These are phyloP conservation scores for Arthrobotrys megalospora DNA, from an alignment of 2,329 filamentous ascomycete genomes.

Conservation along the genomic window DNA sequence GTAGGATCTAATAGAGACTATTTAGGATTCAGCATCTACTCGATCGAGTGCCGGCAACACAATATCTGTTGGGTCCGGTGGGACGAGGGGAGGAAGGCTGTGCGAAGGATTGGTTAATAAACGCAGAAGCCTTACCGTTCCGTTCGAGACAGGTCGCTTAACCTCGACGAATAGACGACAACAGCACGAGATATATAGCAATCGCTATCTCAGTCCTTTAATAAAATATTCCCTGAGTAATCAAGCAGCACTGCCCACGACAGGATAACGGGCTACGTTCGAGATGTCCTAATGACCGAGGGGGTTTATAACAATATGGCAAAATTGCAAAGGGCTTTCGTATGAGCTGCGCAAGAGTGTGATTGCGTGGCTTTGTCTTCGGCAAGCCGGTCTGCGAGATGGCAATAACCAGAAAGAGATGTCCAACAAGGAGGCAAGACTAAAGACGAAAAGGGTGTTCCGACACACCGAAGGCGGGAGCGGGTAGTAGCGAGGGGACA, in stretches of 20 bases:
- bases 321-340: constrained; percentile 35
- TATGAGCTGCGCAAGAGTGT: constrained; percentile 32
- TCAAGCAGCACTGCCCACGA: constrained; percentile 44
- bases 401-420: constrained; percentile 17
- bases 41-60: constrained; percentile 37
- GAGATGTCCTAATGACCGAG: constrained; percentile 7
- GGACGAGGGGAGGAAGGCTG: constrained; percentile 46
- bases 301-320: constrained; percentile 10
- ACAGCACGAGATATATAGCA: constrained; percentile 26
- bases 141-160: constrained; percentile 55
- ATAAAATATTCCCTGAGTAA: constrained; percentile 24
- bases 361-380: constrained; percentile 49
- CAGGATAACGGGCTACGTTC: constrained; percentile 6
- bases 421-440: constrained; percentile 25
- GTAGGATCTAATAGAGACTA: constrained; percentile 55
- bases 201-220: constrained; percentile 33
- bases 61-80: constrained; percentile 33
- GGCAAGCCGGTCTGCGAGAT: constrained; percentile 20
- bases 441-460: constrained; percentile 46
- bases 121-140: constrained; percentile 56
- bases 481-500: constrained; percentile 57
- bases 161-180: constrained; percentile 53
- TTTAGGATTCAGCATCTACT: constrained; percentile 50
- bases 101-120: constrained; percentile 55
- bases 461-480: constrained; percentile 44